phyloP scores from a whole-genome alignment of 1,284 basidiomycete genomes.

The Irpex lacteus region DNA sequence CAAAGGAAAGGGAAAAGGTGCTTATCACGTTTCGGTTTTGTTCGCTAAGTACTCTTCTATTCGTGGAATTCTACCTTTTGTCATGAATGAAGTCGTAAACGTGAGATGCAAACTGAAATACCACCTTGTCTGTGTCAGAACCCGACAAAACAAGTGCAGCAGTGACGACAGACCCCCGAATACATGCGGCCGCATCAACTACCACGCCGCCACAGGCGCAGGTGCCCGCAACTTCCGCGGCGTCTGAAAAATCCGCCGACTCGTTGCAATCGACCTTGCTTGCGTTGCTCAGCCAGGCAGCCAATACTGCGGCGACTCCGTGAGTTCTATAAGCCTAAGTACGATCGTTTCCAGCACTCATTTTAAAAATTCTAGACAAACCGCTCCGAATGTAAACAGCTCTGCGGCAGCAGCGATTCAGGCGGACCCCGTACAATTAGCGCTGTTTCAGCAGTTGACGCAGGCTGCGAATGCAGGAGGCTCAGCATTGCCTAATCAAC shows the following conservation, averaged over 20 bases:
- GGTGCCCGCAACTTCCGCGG: conserved; percentile 27
- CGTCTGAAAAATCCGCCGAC: conserved; percentile 30
- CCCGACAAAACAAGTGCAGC: conserved; percentile 34
- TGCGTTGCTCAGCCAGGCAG: conserved; percentile 65
- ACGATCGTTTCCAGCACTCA: too few species aligned
- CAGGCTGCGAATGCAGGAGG: conserved; percentile 48
- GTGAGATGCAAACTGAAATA: conserved; percentile 70
- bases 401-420: conserved; percentile 30
- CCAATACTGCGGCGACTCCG: conserved; percentile 28
- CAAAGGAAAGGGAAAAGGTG: conserved; percentile 80
- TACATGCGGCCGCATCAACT: conserved; percentile 26
- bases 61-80: conserved; percentile 58
- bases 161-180: conserved; percentile 37
- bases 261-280: conserved; percentile 59
- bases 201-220: conserved; percentile 19
- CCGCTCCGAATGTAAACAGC: conserved; percentile 47
- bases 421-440: conserved; percentile 57
- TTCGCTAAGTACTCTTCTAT: conserved; percentile 76
- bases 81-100: conserved; percentile 36
- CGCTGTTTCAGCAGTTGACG: conserved; percentile 70
- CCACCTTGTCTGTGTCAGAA: conserved; percentile 61
- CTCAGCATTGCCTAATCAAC: conserved; percentile 25
- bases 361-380: conserved; percentile 47
- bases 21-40: conserved; percentile 63
- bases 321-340: conserved; percentile 17